Conservation (phyloP, 1,139 yeast genomes). For the Debaryomyces udenii region DNA sequence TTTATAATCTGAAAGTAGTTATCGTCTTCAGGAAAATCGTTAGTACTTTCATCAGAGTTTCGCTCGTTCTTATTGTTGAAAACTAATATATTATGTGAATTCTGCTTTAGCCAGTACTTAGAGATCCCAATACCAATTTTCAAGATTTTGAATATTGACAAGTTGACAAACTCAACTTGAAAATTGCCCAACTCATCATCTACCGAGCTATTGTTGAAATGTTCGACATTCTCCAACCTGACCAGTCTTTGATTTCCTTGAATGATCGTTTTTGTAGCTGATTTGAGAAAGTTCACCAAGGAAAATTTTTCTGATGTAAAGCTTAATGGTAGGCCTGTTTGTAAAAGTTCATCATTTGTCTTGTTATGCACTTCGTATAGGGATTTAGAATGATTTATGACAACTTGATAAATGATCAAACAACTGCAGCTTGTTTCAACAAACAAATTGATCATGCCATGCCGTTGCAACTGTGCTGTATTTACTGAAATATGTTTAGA, state of each 20-base stretch:
- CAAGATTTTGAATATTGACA: slow-evolving; percentile 37
- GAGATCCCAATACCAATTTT: slow-evolving; percentile 39
- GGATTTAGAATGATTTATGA: slow-evolving; percentile 34
- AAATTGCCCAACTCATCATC: slow-evolving; percentile 38
- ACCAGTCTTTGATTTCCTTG: slow-evolving; percentile 27
- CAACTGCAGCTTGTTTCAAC: slow-evolving; percentile 36
- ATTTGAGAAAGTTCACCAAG: slow-evolving; percentile 32
- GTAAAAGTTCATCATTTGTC: slow-evolving; percentile 31
- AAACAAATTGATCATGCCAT: slow-evolving; percentile 33
- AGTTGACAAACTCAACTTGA: slow-evolving; percentile 30
- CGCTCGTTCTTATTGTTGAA: slow-evolving; percentile 29
- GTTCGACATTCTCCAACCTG: slow-evolving; percentile 44
- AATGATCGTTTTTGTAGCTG: slow-evolving; percentile 40
- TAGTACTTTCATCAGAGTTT: slow-evolving; percentile 7
- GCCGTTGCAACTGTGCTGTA: slow-evolving; percentile 30
- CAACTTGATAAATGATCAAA: slow-evolving; percentile 39
- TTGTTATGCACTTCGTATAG: slow-evolving; percentile 35
- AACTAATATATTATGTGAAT: slow-evolving; percentile 42
- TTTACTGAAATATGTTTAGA: slow-evolving; percentile 34
- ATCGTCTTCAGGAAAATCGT: slow-evolving; percentile 12
- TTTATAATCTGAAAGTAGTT: slow-evolving; percentile 38
- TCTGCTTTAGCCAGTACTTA: slow-evolving; percentile 41
- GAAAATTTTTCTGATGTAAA: slow-evolving; percentile 31
- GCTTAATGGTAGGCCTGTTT: slow-evolving; percentile 38
- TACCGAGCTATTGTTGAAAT: slow-evolving; percentile 29